Base-by-base conservation (phyloP, 495 filamentous ascomycete species). In the Podospora pseudocomata region DNA sequence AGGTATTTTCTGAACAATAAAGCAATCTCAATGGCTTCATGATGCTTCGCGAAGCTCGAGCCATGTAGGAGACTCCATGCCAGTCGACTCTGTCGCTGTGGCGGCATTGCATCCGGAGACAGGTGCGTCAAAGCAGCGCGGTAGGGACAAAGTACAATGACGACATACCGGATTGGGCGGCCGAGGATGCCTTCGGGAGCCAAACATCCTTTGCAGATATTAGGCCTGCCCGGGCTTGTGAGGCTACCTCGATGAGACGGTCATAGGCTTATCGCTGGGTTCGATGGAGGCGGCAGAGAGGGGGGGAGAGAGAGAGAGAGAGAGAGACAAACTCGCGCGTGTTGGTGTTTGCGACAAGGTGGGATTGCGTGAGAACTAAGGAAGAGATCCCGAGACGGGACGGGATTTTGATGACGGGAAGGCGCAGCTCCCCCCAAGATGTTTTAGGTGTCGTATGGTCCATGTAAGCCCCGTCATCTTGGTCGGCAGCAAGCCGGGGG, bases 101-200 rank as follows among this genome's bases (percentile, higher is more conserved):
- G 63, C 67, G 56, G 60, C 64, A 69, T 32, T 32, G 55, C 1
- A 58, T 4, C 55, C 55, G 1, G 55, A 2, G 23, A 58, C 55
- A 58, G 55, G 55, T 58, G 30, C 30, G n/a, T 58, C 39, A 67
- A 63, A 57, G 65, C 56, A 64, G 19, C 4, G 67, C 34, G 39
- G 55, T 11, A 53, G 34, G 49, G 4, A 49, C 30, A 44, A 2
- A 26, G 20, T 39, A 19, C 61, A 68, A 77, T 77, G 76, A 76
- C 73, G 74, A 81, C 81, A 81, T 83, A 83, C 81, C 76, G 73
- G 77, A 71, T 78, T 75, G 26, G 80, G 78, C 66, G 76, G 74
- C 56, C 81, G 78, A 70, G 79, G 78, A 72, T 82, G 80, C 72
- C 76, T 79, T 73, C 80, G 78, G 68, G 80, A 80, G 68, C 74